phyloP scores from a whole-genome alignment of 768 basidiomycete genomes.

The Kwoniella shandongensis region DNA sequence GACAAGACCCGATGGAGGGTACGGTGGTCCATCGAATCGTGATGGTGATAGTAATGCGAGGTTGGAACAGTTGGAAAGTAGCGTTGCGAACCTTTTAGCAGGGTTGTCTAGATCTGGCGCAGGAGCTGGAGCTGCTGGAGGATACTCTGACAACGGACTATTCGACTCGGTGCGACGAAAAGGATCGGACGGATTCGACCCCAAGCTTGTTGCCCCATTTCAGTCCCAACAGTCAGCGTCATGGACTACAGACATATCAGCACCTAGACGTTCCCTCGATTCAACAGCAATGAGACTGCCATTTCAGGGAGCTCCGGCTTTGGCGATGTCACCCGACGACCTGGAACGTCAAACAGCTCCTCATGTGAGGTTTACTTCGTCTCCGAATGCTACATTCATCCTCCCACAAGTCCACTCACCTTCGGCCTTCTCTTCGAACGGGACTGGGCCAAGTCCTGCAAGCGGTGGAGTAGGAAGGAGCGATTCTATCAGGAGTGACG shows the following conservation, averaged over 20 bases:
- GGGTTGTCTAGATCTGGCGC: slow-evolving; percentile 21
- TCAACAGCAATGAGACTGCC: slow-evolving; percentile 9
- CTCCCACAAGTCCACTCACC: slow-evolving; percentile 3
- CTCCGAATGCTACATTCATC: slow-evolving; percentile 16
- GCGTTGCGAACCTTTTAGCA: slow-evolving; percentile 36
- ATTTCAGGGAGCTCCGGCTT: slow-evolving; percentile 2
- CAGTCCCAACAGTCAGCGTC: slow-evolving; percentile 2
- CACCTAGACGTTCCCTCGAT: slow-evolving; percentile 21
- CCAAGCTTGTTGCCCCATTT: background rate
- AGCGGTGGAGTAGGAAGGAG: background rate
- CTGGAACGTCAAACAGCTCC: background rate
- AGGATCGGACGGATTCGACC: slow-evolving; percentile 8
- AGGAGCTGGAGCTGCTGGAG: too few relatives aligned
- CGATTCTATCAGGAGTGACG: slow-evolving; percentile 2
- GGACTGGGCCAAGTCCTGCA: slow-evolving; percentile 14
- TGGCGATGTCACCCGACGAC: slow-evolving; percentile 13
- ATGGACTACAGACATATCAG: slow-evolving; percentile 13
- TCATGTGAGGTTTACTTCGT: slow-evolving; percentile 23
- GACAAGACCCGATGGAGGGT: slow-evolving; percentile 12
- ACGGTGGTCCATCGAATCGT: background rate
- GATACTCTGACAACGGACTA: too few relatives aligned
- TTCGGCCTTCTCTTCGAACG: slow-evolving; percentile 12
- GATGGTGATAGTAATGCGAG: slow-evolving; percentile 25
- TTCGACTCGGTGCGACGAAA: too few relatives aligned
- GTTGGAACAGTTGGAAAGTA: slow-evolving; percentile 37